phyloP scores from a whole-genome alignment of 202 grass and related monocot species.

The Schoenoplectus triqueter region DNA sequence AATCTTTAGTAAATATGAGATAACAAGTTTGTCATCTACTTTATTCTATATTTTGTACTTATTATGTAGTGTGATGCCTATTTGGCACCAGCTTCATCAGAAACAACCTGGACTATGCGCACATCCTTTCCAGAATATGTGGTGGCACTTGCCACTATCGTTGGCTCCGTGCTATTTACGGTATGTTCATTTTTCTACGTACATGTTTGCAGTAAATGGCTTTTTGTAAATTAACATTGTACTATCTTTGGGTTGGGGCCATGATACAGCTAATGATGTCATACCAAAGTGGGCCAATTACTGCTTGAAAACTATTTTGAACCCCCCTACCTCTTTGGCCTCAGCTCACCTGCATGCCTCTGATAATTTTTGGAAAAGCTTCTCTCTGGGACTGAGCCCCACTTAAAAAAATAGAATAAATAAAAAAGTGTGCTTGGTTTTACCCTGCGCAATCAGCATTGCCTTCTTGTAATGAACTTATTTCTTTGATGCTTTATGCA shows the following conservation, averaged over 20 bases:
- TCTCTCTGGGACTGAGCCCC: too few relatives aligned
- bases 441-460: constrained; percentile 19
- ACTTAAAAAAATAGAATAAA: too few relatives aligned
- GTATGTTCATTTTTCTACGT: constrained; percentile 48
- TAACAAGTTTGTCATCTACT: constrained; percentile 21
- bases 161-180: constrained; percentile 92
- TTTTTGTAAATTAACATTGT: neutral
- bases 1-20: constrained; percentile 22
- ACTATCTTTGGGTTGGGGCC: too few relatives aligned
- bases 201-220: neutral
- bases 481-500: neutral
- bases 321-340: too few relatives aligned
- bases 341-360: too few relatives aligned
- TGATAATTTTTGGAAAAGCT: too few relatives aligned
- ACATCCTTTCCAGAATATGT: constrained; percentile 92
- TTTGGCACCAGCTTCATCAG: constrained; percentile 58
- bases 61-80: constrained; percentile 72
- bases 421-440: neutral
- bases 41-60: constrained; percentile 19
- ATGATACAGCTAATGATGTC: too few relatives aligned
- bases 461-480: neutral
- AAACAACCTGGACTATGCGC: constrained; percentile 93
- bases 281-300: too few relatives aligned
- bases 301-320: too few relatives aligned
- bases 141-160: constrained; percentile 90